Base-by-base conservation (phyloP, 305 asterid genomes). In the Fraxinus platypoda region DNA sequence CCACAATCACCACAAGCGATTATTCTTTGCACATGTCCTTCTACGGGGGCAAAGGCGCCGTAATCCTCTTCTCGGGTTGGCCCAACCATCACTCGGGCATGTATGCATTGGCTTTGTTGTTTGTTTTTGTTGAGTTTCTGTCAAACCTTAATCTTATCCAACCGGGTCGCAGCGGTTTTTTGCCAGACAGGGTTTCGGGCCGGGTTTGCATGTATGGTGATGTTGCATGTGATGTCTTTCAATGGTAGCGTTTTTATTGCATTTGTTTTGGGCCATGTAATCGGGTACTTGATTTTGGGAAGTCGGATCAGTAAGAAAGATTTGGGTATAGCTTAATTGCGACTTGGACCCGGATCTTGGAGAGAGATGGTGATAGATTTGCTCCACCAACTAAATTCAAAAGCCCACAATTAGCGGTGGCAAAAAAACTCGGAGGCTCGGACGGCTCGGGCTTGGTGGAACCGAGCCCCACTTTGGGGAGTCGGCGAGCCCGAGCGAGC, bases 181-280 rank as follows among this genome's bases (percentile, higher is more conserved):
- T 89, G 90, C 31, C 94, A 90, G 84, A 38, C 87, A 46, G 97
- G 92, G 1, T 70, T 94, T 75, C 90, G 98, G 85, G 91, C 93
- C 78, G 94, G 98, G 84, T 88, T 94, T 34, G 85, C 88, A n/a
- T 93, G 91, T 54, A 68, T 94, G 88, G 95, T 94, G 64, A 89
- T 94, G 82, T 75, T 93, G 89, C 88, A 97, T n/a, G 97, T 93
- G 79, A 83, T 88, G 86, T 91, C 97, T 0, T 94, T 87, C 8
- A 94, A 93, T 72, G 97, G 97, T 2, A 95, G 97, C 7, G 90
- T 93, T 25, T 93, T 92, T 30, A 85, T 94, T 49, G 89, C 90
- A 0, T 95, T 95, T 3, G 83, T 87, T 77, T 80, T 93, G 88
- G 97, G 97, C 75, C 97, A 92, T 83, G 97, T 94, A 0, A 84